Percentiles rank a stretch among this genome's conserved stretches.
Conservation (phyloP, 495 filamentous ascomycete species). For the Clavariopsis aquatica region DNA sequence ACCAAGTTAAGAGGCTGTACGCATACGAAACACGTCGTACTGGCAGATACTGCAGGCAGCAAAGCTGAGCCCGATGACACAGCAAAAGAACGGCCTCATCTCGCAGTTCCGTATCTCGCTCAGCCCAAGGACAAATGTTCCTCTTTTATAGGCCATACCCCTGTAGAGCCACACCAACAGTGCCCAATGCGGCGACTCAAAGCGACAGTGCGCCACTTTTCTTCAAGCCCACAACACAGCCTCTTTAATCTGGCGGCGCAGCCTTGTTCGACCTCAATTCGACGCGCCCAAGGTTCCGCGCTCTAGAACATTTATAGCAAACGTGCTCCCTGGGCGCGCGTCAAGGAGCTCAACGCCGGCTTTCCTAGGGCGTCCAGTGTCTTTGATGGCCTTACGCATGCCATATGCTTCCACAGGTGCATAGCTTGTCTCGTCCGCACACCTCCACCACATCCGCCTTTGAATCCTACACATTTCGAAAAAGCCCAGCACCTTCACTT, state of each 20-base stretch:
- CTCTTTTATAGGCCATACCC: constrained; percentile 7
- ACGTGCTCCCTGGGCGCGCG: constrained; percentile 15
- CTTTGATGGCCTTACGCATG: neutral
- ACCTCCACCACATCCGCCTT: neutral
- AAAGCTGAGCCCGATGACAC: constrained; percentile 6
- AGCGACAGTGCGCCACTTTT: constrained; percentile 8
- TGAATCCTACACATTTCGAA: neutral
- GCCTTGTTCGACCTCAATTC: constrained; percentile 10
- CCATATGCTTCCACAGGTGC: constrained; percentile 1
- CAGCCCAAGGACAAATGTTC: constrained; percentile 10
- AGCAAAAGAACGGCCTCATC: neutral
- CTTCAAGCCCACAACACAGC: constrained; percentile 8
- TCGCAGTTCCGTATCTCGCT: constrained; percentile 18
- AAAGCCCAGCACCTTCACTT: neutral
- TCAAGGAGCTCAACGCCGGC: constrained; percentile 17
- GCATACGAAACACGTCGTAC: neutral
- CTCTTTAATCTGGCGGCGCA: constrained; percentile 5
- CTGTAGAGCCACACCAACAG: neutral
- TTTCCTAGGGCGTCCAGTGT: neutral
- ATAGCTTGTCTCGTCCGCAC: neutral
- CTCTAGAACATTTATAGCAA: constrained; percentile 21
- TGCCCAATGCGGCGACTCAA: constrained; percentile 11
- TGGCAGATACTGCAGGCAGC: neutral
- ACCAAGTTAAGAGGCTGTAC: neutral
- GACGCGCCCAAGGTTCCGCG: constrained; percentile 12